Base-by-base conservation (phyloP, 352 stramenopile genomes). In the Globisporangium abappressorium region DNA sequence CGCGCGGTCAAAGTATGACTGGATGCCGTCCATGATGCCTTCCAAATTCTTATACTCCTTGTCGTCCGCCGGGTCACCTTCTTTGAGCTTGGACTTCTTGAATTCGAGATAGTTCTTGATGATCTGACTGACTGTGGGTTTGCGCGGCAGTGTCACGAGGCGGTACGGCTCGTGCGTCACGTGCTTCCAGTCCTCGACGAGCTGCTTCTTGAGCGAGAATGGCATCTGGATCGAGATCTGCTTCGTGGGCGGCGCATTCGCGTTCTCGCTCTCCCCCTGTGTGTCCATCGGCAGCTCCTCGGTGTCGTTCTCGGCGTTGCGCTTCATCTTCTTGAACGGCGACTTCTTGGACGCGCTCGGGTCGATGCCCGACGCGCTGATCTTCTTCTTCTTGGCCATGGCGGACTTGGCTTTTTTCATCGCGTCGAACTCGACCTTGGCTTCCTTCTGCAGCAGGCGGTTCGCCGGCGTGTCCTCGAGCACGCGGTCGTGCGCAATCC, bases 121-220 rank as follows among this genome's bases (percentile, higher is more conserved):
- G 62, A 95, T 92, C 81, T 95, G 75, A 2, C 71, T 67, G 4
- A 91, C 85, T 24, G 74, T 92, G n/a, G 88, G 83, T 66, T 93
- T 90, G 49, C 90, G 75, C 9, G 91, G 90, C 64, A 97, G 66
- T 18, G 87, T 82, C 41, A 96, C 90, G 62, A 97, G 84, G 63
- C 89, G 82, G 57, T 86, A 76, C 9, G 85, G 82, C 47, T 86
- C 78, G 26, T 93, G 85, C n/a, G 85, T 93, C 47, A 94, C 73
- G 54, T 91, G 77, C 68, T 94, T 93, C 91, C 91, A 97, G 84
- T 97, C 91, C 66, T 95, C 87, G 7, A 97, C 89, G 55, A 97
- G 84, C 67, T 96, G 88, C 68, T 96, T 97, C 83, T 97, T 97
- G 64, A 97, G 84, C 55, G 88, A 92, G 69, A 97, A 97, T 5